Evolutionary conservation across 106 monocot genomes (phyloP), one percentile per base, ranked within the genome.

Genomic region (Dioscorea zingiberensis): DNA sequence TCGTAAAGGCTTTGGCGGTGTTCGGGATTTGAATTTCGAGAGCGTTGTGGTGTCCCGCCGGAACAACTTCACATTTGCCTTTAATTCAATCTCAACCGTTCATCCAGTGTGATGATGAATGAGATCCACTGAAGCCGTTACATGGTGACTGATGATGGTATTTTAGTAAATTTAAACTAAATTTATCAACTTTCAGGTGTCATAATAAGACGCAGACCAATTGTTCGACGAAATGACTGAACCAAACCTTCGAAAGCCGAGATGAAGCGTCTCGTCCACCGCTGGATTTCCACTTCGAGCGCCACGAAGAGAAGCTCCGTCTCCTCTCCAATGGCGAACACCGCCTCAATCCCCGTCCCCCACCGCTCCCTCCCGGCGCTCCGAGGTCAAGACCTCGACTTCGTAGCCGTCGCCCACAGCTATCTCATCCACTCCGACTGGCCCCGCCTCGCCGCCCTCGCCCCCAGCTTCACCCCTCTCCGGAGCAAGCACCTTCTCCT

Each of bases 281-380:
- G 38, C 10, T 10, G 6, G 9, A 8, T 38, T 10, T 38, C 38
- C 38, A 8, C 38, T 38, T 51, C 51, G 0, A 51, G 12, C 19
- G 7, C 51, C 19, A 16, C 51, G 51, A 4, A 7, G 13, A 51
- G 19, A 51, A 16, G 18, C 51, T 51, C 19, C 51, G 15, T 16
- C 51, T 13, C 51, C 13, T 51, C 51, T 21, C 47, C 71, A 10
- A 10, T 6, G 38, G 4, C 38, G 38, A n/a, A n/a, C n/a, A n/a
- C n/a, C n/a, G n/a, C n/a, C n/a, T n/a, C 59, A 14, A 27, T 82
- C 47, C 91, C 95, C 28, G 59, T 87, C 29, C 85, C 87, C 29
- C 80, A 83, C 69, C 78, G 71, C 54, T 68, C 84, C 2, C 75
- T 88, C 46, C 77, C 84, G 4, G 69, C 68, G 15, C 76, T 75